phyloP scores from a whole-genome alignment of 2,329 filamentous ascomycete genomes.

The Fusarium sp. region DNA sequence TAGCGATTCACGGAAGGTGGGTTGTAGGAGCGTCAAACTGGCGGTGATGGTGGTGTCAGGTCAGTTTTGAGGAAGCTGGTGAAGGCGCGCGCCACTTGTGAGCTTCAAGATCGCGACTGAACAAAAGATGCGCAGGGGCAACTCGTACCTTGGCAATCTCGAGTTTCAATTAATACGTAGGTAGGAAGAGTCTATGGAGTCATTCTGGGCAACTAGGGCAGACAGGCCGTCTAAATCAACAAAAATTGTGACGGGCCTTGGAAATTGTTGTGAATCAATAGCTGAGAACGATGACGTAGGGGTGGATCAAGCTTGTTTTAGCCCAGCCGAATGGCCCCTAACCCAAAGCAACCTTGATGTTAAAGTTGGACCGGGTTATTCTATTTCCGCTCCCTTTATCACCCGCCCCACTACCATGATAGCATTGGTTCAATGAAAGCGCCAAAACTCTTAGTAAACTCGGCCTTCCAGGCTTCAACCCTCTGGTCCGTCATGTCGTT shows the following conservation, averaged over 20 bases:
- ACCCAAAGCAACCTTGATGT: neutral
- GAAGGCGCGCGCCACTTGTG: conserved; percentile 8
- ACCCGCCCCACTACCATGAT: neutral
- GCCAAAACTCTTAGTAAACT: neutral
- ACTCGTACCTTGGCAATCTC: neutral
- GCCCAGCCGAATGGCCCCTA: conserved; percentile 11
- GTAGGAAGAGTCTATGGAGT: conserved; percentile 29
- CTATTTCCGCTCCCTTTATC: neutral
- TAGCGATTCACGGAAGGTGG: neutral
- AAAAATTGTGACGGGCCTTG: conserved; percentile 5
- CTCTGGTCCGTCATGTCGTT: neutral
- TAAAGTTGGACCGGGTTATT: neutral
- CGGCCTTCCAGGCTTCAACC: neutral
- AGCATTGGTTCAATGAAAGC: neutral
- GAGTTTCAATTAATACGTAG: conserved; percentile 21
- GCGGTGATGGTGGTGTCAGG: neutral
- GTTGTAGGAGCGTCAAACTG: neutral
- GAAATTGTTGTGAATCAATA: conserved; percentile 31
- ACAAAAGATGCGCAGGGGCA: neutral
- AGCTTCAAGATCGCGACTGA: neutral
- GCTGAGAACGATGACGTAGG: conserved; percentile 27
- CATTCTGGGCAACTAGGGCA: conserved; percentile 13
- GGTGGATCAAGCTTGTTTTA: conserved; percentile 31
- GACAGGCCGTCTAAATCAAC: conserved; percentile 9
- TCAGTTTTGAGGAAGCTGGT: neutral